These are phyloP conservation scores for Venturia oleaginea DNA, from an alignment of 2,329 filamentous ascomycete genomes.

Conservation along the genomic window DNA sequence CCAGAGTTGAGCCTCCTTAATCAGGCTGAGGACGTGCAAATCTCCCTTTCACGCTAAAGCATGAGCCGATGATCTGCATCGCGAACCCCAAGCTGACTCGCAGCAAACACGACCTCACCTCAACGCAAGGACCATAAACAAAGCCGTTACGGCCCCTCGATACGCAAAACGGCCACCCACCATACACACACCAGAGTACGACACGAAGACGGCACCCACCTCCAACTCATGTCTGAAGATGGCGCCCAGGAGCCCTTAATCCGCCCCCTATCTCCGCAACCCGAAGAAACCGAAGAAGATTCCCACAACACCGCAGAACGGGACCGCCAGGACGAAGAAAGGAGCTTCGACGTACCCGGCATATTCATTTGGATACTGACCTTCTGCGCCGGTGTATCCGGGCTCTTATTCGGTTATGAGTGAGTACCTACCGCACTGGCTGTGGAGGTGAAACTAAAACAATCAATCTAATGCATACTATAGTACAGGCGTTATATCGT, in stretches of 20 bases:
- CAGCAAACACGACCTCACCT: conserved; percentile 5
- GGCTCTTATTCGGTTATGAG: conserved; percentile 55
- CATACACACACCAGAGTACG: too few species aligned
- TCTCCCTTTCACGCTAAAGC: not conserved
- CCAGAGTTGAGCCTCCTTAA: not conserved
- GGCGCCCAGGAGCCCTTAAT: conserved; percentile 27
- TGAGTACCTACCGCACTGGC: conserved; percentile 20
- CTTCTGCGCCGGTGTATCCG: conserved; percentile 48
- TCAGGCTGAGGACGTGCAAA: not conserved
- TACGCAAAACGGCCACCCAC: not conserved
- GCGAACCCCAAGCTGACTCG: not conserved
- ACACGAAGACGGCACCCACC: conserved; percentile 18
- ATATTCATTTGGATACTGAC: conserved; percentile 48
- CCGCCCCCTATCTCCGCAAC: conserved; percentile 15
- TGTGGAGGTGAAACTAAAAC: not conserved
- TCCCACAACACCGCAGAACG: not conserved
- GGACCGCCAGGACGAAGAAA: conserved; percentile 8
- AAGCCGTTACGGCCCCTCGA: conserved; percentile 16
- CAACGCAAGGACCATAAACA: conserved; percentile 1
- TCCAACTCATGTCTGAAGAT: conserved; percentile 21
- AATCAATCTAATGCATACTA: conserved; percentile 12
- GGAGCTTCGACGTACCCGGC: conserved; percentile 19
- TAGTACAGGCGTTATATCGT: conserved; percentile 52
- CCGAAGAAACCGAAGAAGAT: not conserved
- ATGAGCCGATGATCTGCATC: not conserved